Evolutionary conservation across 2,329 filamentous ascomycete species (phyloP).

Genomic region (Pezizomycotina sp.): DNA sequence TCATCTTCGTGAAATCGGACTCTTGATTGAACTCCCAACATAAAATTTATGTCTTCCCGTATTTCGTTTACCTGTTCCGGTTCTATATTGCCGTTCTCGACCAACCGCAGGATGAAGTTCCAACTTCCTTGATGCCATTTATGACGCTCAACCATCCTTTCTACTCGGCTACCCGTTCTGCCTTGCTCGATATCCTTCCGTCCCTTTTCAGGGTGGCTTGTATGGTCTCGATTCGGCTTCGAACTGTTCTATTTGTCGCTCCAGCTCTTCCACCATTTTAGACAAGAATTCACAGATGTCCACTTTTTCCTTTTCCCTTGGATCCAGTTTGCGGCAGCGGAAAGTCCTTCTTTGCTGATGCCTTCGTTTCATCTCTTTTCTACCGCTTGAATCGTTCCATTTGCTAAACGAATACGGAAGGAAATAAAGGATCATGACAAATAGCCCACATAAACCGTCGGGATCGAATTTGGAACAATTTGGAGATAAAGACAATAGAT

Average conservation of each 20-base stretch:
- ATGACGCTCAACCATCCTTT: slow-evolving; percentile 71
- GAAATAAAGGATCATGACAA: slow-evolving; percentile 19
- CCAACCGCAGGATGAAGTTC: slow-evolving; percentile 70
- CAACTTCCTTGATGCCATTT: slow-evolving; percentile 93
- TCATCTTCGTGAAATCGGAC: slow-evolving; percentile 72
- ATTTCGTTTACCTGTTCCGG: slow-evolving; percentile 71
- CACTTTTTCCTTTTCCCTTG: slow-evolving; percentile 89
- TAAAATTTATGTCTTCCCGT: slow-evolving; percentile 93
- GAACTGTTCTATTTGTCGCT: slow-evolving; percentile 78
- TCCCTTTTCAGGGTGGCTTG: slow-evolving; percentile 80
- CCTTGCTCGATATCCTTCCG: slow-evolving; percentile 72
- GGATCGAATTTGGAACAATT: slow-evolving; percentile 20
- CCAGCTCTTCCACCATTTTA: slow-evolving; percentile 76
- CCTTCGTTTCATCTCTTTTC: slow-evolving; percentile 99
- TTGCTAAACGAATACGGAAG: slow-evolving; percentile 46
- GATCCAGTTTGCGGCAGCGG: slow-evolving; percentile 85
- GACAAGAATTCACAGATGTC: slow-evolving; percentile 77
- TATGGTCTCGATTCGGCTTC: slow-evolving; percentile 81
- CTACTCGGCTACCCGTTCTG: slow-evolving; percentile 73
- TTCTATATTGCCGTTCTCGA: slow-evolving; percentile 87
- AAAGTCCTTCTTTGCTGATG: slow-evolving; percentile 93
- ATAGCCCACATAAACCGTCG: slow-evolving; percentile 19
- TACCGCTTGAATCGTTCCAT: slow-evolving; percentile 99
- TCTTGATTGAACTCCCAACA: too few species aligned
- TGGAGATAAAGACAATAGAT: slow-evolving; percentile 15